Evolutionary conservation across 495 filamentous ascomycete species (phyloP), one percentile per base, ranked within the genome.

Genomic region (Rostrohypoxylon terebratum): DNA sequence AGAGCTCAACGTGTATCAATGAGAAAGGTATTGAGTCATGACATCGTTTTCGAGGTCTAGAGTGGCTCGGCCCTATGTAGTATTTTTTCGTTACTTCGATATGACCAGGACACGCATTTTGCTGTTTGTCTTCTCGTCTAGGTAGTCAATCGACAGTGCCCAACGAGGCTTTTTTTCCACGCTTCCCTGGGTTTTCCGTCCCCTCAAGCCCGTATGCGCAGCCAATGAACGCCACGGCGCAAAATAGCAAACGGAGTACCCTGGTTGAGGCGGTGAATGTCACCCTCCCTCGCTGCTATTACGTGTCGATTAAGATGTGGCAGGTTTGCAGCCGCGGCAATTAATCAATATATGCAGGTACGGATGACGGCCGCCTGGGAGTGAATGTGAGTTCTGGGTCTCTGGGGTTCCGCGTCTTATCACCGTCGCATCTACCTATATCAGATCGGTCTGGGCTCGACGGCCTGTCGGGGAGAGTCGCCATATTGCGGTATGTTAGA

Each of bases 281-380:
- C 33, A 69, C 71, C 71, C 63, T 64, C 33, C 51, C 25, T 57
- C 21, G 16, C 64, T 44, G 64, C 63, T 36, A 42, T 63, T 68
- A 73, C 71, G 71, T 73, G 71, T 69, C 71, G 61, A 65, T 65
- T 60, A 20, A 66, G 71, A 40, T 65, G 61, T 73, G 71, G 71
- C 36, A 66, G 18, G 33, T 31, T 48, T 55, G 61, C 16, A 59
- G 50, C 59, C 40, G 61, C 18, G 20, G 20, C 23, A 55, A 69
- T 69, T 58, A 73, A 73, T 69, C 40, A 73, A 73, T 73, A 73
- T 73, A 68, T 73, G 71, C 66, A 73, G 65, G 71, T 68, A 69
- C 65, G 47, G 70, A 63, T 59, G 65, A 69, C 50, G 40, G 33
- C 7, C 47, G 16, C 48, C 61, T 50, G 25, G 48, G 40, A 38